phyloP scores from a whole-genome alignment of 2,329 filamentous ascomycete genomes.

The Clonostachys rhizophaga region DNA sequence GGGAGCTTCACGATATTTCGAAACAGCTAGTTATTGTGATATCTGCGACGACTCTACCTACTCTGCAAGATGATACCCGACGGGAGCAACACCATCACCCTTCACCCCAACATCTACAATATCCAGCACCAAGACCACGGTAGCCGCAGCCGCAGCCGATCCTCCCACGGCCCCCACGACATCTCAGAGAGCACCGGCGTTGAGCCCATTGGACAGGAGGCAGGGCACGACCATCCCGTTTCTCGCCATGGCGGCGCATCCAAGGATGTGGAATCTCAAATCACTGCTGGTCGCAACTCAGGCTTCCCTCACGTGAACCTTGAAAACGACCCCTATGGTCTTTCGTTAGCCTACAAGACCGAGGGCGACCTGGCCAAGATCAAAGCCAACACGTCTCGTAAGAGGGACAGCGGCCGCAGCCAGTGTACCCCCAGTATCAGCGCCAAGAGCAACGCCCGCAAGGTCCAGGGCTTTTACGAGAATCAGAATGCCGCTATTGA shows the following conservation, averaged over 20 bases:
- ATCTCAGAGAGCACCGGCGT: conserved; percentile 32
- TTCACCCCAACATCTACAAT: conserved; percentile 38
- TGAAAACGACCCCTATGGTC: conserved; percentile 76
- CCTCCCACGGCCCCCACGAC: conserved; percentile 2
- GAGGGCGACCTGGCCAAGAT: conserved; percentile 72
- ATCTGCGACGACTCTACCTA: neutral
- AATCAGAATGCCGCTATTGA: conserved; percentile 92
- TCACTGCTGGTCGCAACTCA: conserved; percentile 24
- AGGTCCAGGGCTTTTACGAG: conserved; percentile 79
- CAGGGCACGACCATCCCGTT: conserved; percentile 26
- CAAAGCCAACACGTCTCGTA: conserved; percentile 74
- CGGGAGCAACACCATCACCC: conserved; percentile 30
- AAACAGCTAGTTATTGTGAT: neutral
- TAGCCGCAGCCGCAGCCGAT: conserved; percentile 14
- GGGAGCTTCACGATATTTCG: too few relatives aligned
- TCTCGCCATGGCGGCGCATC: conserved; percentile 32
- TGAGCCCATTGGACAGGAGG: conserved; percentile 25
- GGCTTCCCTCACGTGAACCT: conserved; percentile 52
- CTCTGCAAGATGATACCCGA: conserved; percentile 32
- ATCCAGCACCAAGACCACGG: conserved; percentile 31
- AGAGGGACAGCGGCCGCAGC: conserved; percentile 47
- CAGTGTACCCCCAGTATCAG: neutral
- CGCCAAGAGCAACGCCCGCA: conserved; percentile 34
- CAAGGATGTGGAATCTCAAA: conserved; percentile 45
- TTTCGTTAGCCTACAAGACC: conserved; percentile 74